phyloP scores from a whole-genome alignment of 306 rosid genomes.

The Cercis canadensis region DNA sequence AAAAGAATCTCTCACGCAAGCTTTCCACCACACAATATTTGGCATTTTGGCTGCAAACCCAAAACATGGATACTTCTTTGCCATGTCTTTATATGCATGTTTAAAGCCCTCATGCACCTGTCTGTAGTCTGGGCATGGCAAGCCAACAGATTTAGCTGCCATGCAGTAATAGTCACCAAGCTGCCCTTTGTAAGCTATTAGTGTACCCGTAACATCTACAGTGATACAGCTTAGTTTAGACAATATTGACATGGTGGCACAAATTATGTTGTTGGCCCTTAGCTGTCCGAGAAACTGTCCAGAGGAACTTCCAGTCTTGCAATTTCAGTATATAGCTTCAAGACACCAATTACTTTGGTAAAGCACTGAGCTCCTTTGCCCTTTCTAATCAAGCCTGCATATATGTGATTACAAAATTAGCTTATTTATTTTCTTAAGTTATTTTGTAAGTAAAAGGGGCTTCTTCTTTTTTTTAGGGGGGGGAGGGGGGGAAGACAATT shows the following conservation, averaged over 20 bases:
- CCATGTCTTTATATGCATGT: conserved; percentile 89
- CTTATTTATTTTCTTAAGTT: neutral
- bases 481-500: neutral
- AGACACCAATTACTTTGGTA: conserved; percentile 18
- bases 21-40: conserved; percentile 91
- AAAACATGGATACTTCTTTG: conserved; percentile 84
- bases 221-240: conserved; percentile 81
- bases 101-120: conserved; percentile 90
- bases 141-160: conserved; percentile 95
- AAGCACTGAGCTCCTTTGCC: conserved; percentile 40
- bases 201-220: conserved; percentile 90
- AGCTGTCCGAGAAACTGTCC: conserved; percentile 15
- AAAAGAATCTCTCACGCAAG: conserved; percentile 91
- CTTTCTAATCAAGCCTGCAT: conserved; percentile 43
- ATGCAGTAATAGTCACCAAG: conserved; percentile 97
- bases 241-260: conserved; percentile 62
- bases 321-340: conserved; percentile 5
- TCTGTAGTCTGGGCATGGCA: conserved; percentile 91
- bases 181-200: conserved; percentile 95
- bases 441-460: neutral
- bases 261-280: conserved; percentile 19
- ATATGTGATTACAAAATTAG: conserved; percentile 29
- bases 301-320: conserved; percentile 27
- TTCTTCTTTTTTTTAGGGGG: too few species aligned
- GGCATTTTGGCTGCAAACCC: conserved; percentile 87